phyloP scores from a whole-genome alignment of 331 rosid species.

The Pyrus hybrid region DNA sequence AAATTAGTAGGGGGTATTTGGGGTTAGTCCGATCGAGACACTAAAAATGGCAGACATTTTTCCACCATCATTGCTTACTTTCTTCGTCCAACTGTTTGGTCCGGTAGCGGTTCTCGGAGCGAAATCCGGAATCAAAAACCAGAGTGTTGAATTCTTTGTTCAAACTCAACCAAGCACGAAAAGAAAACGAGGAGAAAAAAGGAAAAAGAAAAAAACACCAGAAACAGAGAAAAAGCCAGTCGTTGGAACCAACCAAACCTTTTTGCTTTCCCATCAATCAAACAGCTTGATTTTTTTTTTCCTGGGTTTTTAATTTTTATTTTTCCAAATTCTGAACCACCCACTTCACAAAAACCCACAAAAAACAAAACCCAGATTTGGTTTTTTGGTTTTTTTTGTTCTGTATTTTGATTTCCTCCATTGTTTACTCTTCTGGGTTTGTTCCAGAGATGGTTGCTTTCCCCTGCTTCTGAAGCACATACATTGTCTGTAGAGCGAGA shows the following conservation, averaged over 20 bases:
- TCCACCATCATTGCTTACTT: constrained; percentile 18
- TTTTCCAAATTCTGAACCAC: constrained; percentile 28
- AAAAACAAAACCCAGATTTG: constrained; percentile 18
- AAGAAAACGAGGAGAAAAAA: not conserved
- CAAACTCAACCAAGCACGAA: constrained; percentile 31
- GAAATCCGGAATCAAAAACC: constrained; percentile 40
- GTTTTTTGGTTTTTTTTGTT: not conserved
- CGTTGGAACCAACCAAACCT: constrained; percentile 33
- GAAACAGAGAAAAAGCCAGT: constrained; percentile 28
- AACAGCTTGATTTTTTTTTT: constrained; percentile 19
- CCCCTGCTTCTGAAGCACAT: not conserved
- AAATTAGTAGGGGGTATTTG: constrained; percentile 13
- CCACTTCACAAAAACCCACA: constrained; percentile 17
- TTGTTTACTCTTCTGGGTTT: constrained; percentile 26
- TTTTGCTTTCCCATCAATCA: constrained; percentile 49
- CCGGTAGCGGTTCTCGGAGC: constrained; percentile 48
- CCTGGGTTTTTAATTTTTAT: not conserved
- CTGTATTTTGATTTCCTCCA: constrained; percentile 15
- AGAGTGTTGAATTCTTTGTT: constrained; percentile 34
- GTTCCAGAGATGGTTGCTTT: constrained; percentile 13
- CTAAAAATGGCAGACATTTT: constrained; percentile 38
- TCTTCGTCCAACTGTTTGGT: constrained; percentile 53
- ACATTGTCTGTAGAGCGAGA: not conserved
- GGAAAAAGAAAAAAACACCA: not conserved
- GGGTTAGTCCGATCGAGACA: not conserved